Evolutionary conservation across 345 rosid genomes (phyloP), one percentile per base, ranked within the genome.

Genomic region (Reutealis trisperma): DNA sequence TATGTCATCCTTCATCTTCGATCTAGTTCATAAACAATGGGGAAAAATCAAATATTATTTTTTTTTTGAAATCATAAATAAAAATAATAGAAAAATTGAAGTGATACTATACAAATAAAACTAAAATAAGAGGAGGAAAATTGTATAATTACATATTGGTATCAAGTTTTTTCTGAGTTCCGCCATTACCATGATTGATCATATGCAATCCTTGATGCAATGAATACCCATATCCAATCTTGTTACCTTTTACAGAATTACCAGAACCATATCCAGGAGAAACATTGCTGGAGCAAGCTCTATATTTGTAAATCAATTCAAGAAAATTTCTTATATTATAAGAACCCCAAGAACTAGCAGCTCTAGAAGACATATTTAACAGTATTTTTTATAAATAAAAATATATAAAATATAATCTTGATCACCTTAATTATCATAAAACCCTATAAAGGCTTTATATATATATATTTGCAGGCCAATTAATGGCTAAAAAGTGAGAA

Each of bases 201-300:
- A 72, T 37, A 66, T 74, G 78, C 71, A 82, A 60, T 1, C 80
- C 83, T 68, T 21, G 82, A 64, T 76, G 75, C 63, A 57, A 24
- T 66, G 81, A 18, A 49, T 63, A 57, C 10, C 67, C 81, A 63
- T 45, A 54, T n/a, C 76, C 78, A 15, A 60, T 22, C 58, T 4
- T 73, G 60, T 57, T 55, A 45, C 8, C 24, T 4, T 63, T 57
- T 57, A 27, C 16, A 3, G 24, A 8, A 4, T 58, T 19, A 32
- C 25, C 21, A 16, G 66, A 34, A 45, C 24, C n/a, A 7, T 41
- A 15, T 69, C 62, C 51, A 24, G 9, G 32, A 27, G 37, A 14
- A 65, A 51, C 49, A 37, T 45, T 78, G 57, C 25, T 6, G 10
- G 41, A 59, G 30, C n/a, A 5, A 21, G 21, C 59, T 60, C 78